These are phyloP conservation scores for Chimonanthus praecox DNA, from an alignment of 164 flowering plant species.

Conservation along the genomic window DNA sequence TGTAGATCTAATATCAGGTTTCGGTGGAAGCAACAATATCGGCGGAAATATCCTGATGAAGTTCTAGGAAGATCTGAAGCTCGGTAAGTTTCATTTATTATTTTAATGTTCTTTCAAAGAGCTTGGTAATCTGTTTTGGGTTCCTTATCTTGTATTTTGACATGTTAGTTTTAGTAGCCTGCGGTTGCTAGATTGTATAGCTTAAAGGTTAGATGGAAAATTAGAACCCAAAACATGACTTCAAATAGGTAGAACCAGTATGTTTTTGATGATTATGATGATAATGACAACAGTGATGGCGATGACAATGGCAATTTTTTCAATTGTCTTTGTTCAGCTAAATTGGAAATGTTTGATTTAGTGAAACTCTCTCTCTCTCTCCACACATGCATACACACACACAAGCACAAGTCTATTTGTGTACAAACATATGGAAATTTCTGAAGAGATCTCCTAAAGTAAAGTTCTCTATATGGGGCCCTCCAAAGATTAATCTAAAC, in stretches of 20 bases:
- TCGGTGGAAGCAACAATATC: constrained; percentile 80
- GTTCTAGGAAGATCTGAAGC: constrained; percentile 60
- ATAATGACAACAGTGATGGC: no score
- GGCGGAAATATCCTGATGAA: constrained; percentile 72
- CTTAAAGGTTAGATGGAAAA: no score
- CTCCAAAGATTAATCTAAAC: no score
- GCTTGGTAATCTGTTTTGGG: background rate
- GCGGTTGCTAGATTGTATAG: no score
- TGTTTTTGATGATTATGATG: no score
- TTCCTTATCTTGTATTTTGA: background rate
- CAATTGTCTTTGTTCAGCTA: background rate
- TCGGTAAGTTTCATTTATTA: constrained; percentile 29
- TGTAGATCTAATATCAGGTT: constrained; percentile 36
- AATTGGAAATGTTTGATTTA: background rate
- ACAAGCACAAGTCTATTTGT: no score
- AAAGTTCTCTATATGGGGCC: no score
- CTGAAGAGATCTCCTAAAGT: no score
- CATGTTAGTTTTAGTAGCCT: background rate
- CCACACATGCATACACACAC: background rate
- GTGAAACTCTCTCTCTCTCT: background rate
- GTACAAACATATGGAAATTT: no score
- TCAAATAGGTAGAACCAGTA: no score
- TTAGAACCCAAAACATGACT: no score
- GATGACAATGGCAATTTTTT: no score
- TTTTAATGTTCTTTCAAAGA: background rate